phyloP scores from a whole-genome alignment of 1,284 basidiomycete genomes.

The Laetiporus sulphureus region DNA sequence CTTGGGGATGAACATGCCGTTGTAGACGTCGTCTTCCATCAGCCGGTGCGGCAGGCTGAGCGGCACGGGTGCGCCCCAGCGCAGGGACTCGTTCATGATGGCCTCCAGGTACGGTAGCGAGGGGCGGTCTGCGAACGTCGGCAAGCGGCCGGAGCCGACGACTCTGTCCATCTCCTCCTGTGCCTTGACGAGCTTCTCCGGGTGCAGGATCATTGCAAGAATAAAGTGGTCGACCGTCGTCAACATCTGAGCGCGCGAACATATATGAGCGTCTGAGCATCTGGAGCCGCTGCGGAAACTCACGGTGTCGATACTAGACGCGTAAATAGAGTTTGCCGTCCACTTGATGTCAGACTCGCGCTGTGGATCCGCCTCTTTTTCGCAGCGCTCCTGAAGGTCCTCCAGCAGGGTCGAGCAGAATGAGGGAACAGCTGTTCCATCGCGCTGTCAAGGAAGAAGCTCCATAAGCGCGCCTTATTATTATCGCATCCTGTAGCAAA shows the following conservation, averaged over 20 bases:
- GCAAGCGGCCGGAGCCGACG: conserved; percentile 23
- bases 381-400: conserved; percentile 18
- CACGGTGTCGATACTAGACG: conserved; percentile 55
- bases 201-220: conserved; percentile 24
- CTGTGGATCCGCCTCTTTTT: conserved; percentile 19
- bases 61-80: conserved; percentile 17
- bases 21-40: conserved; percentile 29
- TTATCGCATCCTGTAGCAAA: too few relatives aligned
- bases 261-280: background rate
- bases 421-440: conserved; percentile 46
- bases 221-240: conserved; percentile 19
- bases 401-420: conserved; percentile 59
- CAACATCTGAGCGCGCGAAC: too few relatives aligned
- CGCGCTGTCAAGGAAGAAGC: too few relatives aligned
- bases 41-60: conserved; percentile 12
- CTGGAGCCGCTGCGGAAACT: conserved; percentile 14
- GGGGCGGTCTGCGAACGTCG: conserved; percentile 23
- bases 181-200: conserved; percentile 26
- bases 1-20: conserved; percentile 27
- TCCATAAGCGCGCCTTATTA: too few relatives aligned
- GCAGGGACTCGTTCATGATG: conserved; percentile 21
- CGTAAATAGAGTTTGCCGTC: conserved; percentile 52
- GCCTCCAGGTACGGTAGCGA: conserved; percentile 29
- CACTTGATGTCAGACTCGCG: conserved; percentile 60
- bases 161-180: conserved; percentile 30